Evolutionary conservation across 139 green algal species (phyloP).

Genomic region (Gonium pectorale): DNA sequence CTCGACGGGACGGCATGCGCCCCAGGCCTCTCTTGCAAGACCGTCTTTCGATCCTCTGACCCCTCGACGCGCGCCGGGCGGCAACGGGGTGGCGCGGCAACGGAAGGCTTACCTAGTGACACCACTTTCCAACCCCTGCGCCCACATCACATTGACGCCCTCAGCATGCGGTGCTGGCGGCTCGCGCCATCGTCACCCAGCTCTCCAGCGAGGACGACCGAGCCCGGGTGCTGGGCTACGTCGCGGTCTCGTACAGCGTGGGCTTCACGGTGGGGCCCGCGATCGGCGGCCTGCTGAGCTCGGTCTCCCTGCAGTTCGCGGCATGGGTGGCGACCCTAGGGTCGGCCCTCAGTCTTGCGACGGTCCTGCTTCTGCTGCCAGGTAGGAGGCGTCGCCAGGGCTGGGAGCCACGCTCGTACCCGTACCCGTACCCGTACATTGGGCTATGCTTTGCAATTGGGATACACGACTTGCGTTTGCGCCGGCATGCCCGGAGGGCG

Average conservation of each 20-base stretch:
- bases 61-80: no score
- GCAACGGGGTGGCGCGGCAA: no score
- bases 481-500: no score
- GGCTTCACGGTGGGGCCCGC: conserved; percentile 53
- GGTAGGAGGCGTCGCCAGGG: background rate
- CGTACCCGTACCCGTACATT: no score
- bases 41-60: no score
- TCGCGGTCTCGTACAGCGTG: conserved; percentile 40
- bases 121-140: no score
- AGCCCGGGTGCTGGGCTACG: conserved; percentile 51
- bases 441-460: no score
- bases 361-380: conserved; percentile 37
- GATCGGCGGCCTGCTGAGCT: conserved; percentile 45
- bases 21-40: no score
- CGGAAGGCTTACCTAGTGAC: no score
- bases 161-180: conserved; percentile 62
- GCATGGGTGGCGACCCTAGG: conserved; percentile 45
- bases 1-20: no score
- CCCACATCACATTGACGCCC: no score
- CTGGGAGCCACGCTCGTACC: background rate
- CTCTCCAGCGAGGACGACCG: conserved; percentile 26
- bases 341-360: conserved; percentile 27
- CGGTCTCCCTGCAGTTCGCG: conserved; percentile 22
- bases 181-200: conserved; percentile 55
- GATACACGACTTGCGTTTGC: no score